phyloP scores from a whole-genome alignment of 1,139 yeast species.

The Debaryomyces psychrophilus region DNA sequence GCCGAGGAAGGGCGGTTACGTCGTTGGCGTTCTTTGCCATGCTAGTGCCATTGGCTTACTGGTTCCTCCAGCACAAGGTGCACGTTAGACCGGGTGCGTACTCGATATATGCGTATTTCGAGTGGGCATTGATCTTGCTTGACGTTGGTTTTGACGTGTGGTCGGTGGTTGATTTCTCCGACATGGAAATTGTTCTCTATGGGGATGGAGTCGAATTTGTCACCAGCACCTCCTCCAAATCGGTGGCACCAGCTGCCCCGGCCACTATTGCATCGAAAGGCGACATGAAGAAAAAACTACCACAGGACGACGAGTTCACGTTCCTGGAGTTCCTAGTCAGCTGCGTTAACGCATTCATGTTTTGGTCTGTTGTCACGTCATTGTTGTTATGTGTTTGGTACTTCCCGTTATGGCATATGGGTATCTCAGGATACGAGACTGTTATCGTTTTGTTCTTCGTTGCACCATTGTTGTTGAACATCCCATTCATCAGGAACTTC shows the following conservation, averaged over 20 bases:
- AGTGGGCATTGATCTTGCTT: constrained; percentile 83
- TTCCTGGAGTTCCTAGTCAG: constrained; percentile 48
- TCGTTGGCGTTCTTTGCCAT: constrained; percentile 67
- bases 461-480: constrained; percentile 58
- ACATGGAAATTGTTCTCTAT: constrained; percentile 47
- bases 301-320: constrained; percentile 31
- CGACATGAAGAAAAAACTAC: background rate
- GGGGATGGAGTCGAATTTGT: constrained; percentile 23
- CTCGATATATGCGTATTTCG: constrained; percentile 90
- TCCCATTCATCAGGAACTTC: constrained; percentile 54
- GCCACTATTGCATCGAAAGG: background rate
- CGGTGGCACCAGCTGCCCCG: constrained; percentile 2
- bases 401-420: constrained; percentile 98
- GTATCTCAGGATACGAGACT: constrained; percentile 91
- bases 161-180: constrained; percentile 68
- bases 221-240: constrained; percentile 9
- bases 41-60: constrained; percentile 79
- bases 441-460: constrained; percentile 56
- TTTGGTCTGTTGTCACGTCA: constrained; percentile 84
- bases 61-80: constrained; percentile 92
- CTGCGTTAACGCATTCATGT: constrained; percentile 63
- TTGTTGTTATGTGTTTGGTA: constrained; percentile 90
- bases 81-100: constrained; percentile 91
- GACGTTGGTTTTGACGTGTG: constrained; percentile 87
- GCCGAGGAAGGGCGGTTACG: constrained; percentile 55